Evolutionary conservation across 495 filamentous ascomycete species (phyloP), one percentile per base, ranked within the genome.

Genomic region (Coniosporium apollinis): DNA sequence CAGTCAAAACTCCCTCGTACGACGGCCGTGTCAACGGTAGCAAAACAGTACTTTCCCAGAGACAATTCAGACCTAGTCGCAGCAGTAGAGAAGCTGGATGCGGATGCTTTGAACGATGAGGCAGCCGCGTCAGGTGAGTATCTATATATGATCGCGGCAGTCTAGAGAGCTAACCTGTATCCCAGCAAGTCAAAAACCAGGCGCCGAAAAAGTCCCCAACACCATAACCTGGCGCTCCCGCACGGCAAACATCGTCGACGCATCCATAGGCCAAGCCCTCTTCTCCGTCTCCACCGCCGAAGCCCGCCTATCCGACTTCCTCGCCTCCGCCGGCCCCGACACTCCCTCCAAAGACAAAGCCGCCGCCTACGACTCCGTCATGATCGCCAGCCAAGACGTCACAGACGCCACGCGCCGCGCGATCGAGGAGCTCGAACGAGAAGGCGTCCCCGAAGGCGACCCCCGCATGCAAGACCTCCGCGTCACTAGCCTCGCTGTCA

Each of bases 371-470:
- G 91, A 99, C 44, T 80, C 79, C 40, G 74, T 94, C 17, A 74
- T 99, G 26, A 79, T 76, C 39, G 74, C 85, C 10, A 87, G 82
- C 48, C 91, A 94, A 60, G 91, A 99, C 51, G 84, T 82, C 1
- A 83, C 83, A 8, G 91, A 99, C 59, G 81, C 82, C 9, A 86
- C 83, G 0, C 91, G 91, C 47, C 77, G 77, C 35, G 84, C 83
- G 16, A 87, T 96, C 44, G 89, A 96, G 38, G 89, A 94, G 49
- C 62, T 93, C 19, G 66, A 67, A 29, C 70, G 64, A 41, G 91
- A 96, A 46, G 80, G 82, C 1, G 73, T 93, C 19, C 66, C 76
- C n/a, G 77, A 79, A 48, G 72, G 82, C 35, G 89, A 99, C 48
- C 66, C 69, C 33, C 70, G 84, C 29, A 80, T 96, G 78, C 91